phyloP scores from a whole-genome alignment of 306 rosid genomes.

The Dryas alaskensis region DNA sequence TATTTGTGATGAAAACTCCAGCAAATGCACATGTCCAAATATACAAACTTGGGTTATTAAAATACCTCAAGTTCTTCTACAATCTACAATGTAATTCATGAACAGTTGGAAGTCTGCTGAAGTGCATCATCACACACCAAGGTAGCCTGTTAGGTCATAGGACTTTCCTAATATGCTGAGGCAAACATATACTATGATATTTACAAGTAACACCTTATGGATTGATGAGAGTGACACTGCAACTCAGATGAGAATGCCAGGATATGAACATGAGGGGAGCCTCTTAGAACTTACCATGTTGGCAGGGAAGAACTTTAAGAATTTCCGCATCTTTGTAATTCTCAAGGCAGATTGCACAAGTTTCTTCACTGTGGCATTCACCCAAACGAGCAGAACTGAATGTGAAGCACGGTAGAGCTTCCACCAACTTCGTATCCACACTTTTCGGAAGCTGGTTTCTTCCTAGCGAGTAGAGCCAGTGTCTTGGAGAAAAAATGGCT shows the following conservation, averaged over 20 bases:
- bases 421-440: conserved; percentile 34
- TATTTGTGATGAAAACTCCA: not conserved
- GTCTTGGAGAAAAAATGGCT: conserved; percentile 30
- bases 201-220: not conserved
- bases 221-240: not conserved
- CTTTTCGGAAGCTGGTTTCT: conserved; percentile 21
- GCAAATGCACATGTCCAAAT: not conserved
- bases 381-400: conserved; percentile 23
- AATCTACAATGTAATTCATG: not conserved
- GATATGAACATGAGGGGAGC: not conserved
- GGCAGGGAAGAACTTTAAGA: conserved; percentile 43
- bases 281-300: conserved; percentile 29
- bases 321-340: conserved; percentile 41
- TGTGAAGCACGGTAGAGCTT: conserved; percentile 32
- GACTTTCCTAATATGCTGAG: not conserved
- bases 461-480: conserved; percentile 23
- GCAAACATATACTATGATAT: not conserved
- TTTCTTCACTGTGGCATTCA: conserved; percentile 29
- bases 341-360: conserved; percentile 50
- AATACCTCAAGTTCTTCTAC: conserved; percentile 2
- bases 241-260: not conserved
- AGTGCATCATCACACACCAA: not conserved
- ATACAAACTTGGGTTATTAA: not conserved
- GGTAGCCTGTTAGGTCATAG: not conserved
- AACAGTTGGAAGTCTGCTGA: not conserved